These are phyloP conservation scores for Tricholoma terreum DNA, from an alignment of 768 basidiomycete genomes.

Conservation along the genomic window DNA sequence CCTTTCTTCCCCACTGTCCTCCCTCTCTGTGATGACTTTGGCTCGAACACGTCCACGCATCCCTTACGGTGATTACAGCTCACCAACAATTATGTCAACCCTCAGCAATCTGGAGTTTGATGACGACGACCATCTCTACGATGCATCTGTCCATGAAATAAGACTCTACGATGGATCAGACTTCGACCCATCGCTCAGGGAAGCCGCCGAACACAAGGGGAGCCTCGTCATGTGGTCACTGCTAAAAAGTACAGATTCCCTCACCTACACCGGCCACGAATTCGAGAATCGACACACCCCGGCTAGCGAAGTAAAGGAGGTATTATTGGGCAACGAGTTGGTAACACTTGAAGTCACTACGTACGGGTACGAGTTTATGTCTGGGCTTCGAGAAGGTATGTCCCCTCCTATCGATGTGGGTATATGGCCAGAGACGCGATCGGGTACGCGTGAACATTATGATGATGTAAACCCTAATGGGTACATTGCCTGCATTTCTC, in stretches of 20 bases:
- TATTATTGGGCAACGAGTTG: constrained; percentile 14
- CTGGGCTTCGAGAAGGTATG: constrained; percentile 10
- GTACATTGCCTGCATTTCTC: neutral
- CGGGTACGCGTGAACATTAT: neutral
- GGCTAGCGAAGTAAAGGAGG: constrained; percentile 11
- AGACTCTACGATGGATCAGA: neutral
- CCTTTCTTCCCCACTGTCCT: too few relatives aligned
- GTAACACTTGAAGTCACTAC: constrained; percentile 24
- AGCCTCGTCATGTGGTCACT: neutral
- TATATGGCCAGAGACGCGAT: too few relatives aligned
- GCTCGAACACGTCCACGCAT: too few relatives aligned
- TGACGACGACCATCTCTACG: too few relatives aligned
- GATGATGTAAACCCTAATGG: neutral
- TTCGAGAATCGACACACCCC: constrained; percentile 1
- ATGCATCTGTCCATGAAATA: too few relatives aligned
- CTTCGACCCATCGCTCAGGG: neutral
- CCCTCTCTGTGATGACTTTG: too few relatives aligned
- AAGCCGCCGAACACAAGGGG: neutral
- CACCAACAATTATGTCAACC: too few relatives aligned
- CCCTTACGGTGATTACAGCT: too few relatives aligned
- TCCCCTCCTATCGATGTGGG: too few relatives aligned
- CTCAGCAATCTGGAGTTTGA: too few relatives aligned
- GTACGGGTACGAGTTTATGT: constrained; percentile 10
- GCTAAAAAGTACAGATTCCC: neutral
- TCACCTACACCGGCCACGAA: neutral